These are phyloP conservation scores for Annona squamosa DNA, from an alignment of 164 flowering plant species.

Conservation along the genomic window DNA sequence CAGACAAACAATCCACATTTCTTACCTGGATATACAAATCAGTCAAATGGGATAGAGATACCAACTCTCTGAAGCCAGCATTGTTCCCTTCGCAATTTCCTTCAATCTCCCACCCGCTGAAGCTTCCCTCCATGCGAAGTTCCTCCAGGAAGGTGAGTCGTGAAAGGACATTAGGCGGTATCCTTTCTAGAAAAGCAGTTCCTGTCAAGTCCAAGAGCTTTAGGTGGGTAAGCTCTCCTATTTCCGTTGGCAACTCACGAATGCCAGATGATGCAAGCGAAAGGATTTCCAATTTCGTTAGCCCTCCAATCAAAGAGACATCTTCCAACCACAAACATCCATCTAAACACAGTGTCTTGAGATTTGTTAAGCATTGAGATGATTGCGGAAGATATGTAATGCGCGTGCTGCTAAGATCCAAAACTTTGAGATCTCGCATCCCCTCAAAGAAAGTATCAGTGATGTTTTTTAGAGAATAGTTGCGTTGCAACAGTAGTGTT, in stretches of 20 bases:
- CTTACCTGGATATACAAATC: background rate
- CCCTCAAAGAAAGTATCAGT: constrained; percentile 4
- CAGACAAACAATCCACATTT: background rate
- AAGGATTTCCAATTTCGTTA: background rate
- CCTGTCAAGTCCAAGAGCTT: constrained; percentile 1
- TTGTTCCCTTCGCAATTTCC: background rate
- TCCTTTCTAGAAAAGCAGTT: background rate
- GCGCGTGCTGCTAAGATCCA: constrained; percentile 2
- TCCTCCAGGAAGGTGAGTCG: constrained; percentile 5
- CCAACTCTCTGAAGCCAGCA: background rate
- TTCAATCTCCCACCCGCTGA: constrained; percentile 3
- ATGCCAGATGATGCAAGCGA: background rate
- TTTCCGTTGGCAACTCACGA: background rate
- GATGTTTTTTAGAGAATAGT: background rate
- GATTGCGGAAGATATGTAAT: constrained; percentile 4
- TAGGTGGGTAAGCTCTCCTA: background rate
- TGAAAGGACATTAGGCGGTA: constrained; percentile 5
- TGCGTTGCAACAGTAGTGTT: constrained; percentile 2
- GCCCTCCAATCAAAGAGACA: background rate
- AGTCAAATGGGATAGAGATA: background rate
- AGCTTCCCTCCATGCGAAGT: constrained; percentile 2
- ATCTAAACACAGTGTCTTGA: constrained; percentile 5
- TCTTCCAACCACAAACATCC: background rate
- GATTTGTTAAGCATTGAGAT: background rate
- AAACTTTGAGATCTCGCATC: constrained; percentile 2